phyloP scores from a whole-genome alignment of 257 asterid genomes.

The Nicotiana otophora region DNA sequence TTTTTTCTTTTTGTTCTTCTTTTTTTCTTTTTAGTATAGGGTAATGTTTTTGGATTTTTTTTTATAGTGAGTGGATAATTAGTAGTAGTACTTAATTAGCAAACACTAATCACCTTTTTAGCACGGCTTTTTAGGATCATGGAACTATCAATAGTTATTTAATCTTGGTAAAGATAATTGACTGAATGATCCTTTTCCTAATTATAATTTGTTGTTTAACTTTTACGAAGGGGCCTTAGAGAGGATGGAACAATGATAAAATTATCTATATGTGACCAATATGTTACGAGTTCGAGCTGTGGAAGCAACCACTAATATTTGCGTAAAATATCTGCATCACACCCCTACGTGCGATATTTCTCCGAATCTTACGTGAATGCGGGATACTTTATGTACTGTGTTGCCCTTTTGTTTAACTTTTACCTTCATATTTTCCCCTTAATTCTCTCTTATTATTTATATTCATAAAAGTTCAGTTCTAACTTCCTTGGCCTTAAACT shows the following conservation, averaged over 20 bases:
- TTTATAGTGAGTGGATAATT: background rate
- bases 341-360: no score
- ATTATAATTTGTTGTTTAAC: background rate
- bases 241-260: accelerated
- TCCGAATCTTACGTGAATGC: no score
- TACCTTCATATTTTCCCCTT: background rate
- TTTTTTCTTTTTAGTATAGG: background rate
- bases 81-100: background rate
- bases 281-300: no score
- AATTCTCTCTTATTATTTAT: background rate
- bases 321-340: no score
- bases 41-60: background rate
- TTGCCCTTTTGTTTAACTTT: background rate
- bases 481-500: background rate
- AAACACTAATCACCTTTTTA: background rate
- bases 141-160: background rate
- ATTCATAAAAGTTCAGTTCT: background rate
- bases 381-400: no score
- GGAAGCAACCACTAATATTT: no score
- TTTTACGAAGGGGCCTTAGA: no score
- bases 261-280: no score
- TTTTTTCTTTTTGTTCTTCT: background rate
- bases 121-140: background rate
- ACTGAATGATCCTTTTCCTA: background rate
- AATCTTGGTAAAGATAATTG: background rate